Evolutionary conservation across 2,329 filamentous ascomycete species (phyloP).

Genomic region (Lecanicillium sp.): DNA sequence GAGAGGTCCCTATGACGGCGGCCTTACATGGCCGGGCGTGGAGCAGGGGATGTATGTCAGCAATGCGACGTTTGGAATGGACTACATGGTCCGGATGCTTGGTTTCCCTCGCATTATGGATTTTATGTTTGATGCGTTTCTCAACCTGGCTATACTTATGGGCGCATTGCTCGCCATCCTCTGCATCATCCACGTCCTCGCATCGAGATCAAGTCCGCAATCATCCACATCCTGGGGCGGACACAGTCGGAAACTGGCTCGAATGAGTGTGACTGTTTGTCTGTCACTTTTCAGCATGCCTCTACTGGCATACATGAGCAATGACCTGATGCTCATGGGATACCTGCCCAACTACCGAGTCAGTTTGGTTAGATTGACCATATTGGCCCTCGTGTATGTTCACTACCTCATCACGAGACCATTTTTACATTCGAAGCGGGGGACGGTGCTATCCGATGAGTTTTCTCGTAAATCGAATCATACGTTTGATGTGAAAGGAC

Average conservation of each 20-base stretch:
- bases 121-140: conserved; percentile 3
- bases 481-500: background rate
- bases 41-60: conserved; percentile 6
- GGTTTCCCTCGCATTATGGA: conserved; percentile 5
- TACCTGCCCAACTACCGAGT: conserved; percentile 7
- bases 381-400: background rate
- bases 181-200: background rate
- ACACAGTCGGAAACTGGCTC: background rate
- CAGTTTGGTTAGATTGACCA: background rate
- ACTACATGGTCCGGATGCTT: conserved; percentile 5
- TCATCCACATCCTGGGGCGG: background rate
- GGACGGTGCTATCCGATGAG: background rate
- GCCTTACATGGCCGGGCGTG: background rate
- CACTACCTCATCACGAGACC: background rate
- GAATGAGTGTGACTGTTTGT: conserved; percentile 2
- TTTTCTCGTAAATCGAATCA: background rate
- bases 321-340: conserved; percentile 5
- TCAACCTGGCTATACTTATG: conserved; percentile 5
- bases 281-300: conserved; percentile 8
- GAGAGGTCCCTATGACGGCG: conserved; percentile 6
- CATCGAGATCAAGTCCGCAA: background rate
- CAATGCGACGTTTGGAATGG: conserved; percentile 5
- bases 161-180: background rate
- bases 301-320: conserved; percentile 7
- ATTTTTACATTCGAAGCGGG: background rate